Evolutionary conservation across 768 basidiomycete species (phyloP), one percentile per base, ranked within the genome.

Genomic region (Dentipellis sp.): DNA sequence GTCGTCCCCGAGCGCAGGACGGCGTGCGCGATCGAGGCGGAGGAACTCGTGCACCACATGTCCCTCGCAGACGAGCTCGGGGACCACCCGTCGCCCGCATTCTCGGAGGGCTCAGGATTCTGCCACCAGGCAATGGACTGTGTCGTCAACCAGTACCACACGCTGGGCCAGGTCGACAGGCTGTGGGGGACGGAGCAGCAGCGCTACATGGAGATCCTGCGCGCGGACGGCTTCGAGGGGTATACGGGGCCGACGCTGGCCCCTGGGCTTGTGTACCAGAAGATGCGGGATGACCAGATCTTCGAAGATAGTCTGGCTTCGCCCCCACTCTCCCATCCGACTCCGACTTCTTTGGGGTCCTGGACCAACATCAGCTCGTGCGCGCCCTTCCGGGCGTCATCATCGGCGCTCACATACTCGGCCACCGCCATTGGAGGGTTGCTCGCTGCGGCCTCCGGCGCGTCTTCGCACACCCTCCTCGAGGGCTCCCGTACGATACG

Each of bases 91-190:
- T 39, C 6, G 29, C 6, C 29, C 6, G 6, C 29, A 3, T 55
- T 62, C 39, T 55, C 61, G 9, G 19, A 47, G 19, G 60, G 59
- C 56, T 37, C 38, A 16, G 61, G 58, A n/a, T 52, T 58, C 36
- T 50, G 48, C 17, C 36, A 52, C 21, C 51, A 34, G 49, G 45
- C 57, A 5, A 60, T 59, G 58, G 59, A 59, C 9, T 40, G 49
- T 23, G 53, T 57, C 9, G 37, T 62, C 56, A 11, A 54, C 51
- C 48, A 46, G 50, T 16, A 19, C 52, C 47, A 1, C 37, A 36
- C 48, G 49, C 39, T 47, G 17, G 55, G 57, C n/a, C 47, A 47
- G 39, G 11, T 55, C n/a, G 34, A 34, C 14, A 53, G 59, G 22
- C 51, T 61, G 12, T 39, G 48, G 54, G n/a, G 52, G 9, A 55